phyloP scores from a whole-genome alignment of 2,329 filamentous ascomycete genomes.

The Monosporascus ibericus region DNA sequence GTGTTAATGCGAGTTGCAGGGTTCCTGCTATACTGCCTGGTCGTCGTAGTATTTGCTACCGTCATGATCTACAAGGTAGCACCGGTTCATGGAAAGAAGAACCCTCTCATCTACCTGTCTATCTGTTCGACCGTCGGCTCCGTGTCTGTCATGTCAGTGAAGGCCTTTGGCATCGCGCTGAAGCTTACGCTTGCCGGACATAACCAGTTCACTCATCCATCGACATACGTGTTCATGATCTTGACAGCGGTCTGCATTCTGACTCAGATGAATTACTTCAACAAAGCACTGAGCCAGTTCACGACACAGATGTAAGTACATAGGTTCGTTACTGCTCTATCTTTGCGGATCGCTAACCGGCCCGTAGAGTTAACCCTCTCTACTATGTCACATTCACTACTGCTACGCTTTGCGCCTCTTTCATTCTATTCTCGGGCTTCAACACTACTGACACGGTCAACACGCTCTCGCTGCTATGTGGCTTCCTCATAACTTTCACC shows the following conservation, averaged over 20 bases:
- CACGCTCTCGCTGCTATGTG: constrained; percentile 84
- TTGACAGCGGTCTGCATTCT: constrained; percentile 89
- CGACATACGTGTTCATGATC: constrained; percentile 96
- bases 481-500: constrained; percentile 91
- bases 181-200: constrained; percentile 90
- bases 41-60: constrained; percentile 75
- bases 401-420: constrained; percentile 86
- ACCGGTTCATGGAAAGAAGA: constrained; percentile 85
- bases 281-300: constrained; percentile 95
- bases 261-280: constrained; percentile 99
- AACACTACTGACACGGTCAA: constrained; percentile 90
- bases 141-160: constrained; percentile 98
- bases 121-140: constrained; percentile 97
- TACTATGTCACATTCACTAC: constrained; percentile 99
- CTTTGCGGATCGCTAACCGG: constrained; percentile 18
- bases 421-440: constrained; percentile 93
- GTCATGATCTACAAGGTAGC: constrained; percentile 97
- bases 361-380: constrained; percentile 75
- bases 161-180: constrained; percentile 94
- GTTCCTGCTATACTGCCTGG: constrained; percentile 79
- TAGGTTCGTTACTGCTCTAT: neutral
- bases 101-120: constrained; percentile 91
- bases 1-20: constrained; percentile 44
- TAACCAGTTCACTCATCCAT: constrained; percentile 92
- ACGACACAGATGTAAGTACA: constrained; percentile 85